Percentiles rank a stretch among this genome's conserved stretches.
These are phyloP conservation scores for Micractinium conductrix DNA, from an alignment of 139 green algal species.

Conservation along the genomic window DNA sequence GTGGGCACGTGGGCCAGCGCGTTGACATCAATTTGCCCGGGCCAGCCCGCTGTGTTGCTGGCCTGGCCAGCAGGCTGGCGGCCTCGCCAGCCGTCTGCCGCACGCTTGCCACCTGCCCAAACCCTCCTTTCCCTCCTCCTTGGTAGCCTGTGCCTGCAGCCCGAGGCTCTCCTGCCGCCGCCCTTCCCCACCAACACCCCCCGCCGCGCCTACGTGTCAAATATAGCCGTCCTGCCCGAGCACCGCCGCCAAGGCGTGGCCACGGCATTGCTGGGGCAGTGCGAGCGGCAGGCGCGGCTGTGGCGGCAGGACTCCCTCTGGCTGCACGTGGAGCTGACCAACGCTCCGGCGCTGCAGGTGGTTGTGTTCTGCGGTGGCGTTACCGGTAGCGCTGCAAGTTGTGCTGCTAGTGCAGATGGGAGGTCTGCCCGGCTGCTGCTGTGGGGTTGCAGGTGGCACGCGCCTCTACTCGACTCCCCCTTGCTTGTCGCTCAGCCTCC, in stretches of 20 bases:
- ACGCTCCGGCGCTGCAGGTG: slow-evolving; percentile 43
- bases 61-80: neutral
- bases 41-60: neutral
- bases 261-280: slow-evolving; percentile 49
- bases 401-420: neutral
- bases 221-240: slow-evolving; percentile 67
- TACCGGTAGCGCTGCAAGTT: neutral
- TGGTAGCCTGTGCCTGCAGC: neutral
- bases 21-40: neutral
- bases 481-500: neutral
- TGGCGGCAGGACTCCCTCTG: slow-evolving; percentile 59
- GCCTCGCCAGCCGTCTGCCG: neutral
- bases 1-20: neutral
- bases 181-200: slow-evolving; percentile 71
- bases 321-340: slow-evolving; percentile 67
- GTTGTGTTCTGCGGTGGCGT: neutral
- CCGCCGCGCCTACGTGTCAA: slow-evolving; percentile 66
- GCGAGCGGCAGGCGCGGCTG: slow-evolving; percentile 58
- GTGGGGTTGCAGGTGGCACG: too few relatives aligned
- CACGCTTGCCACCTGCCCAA: neutral
- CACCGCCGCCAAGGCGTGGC: slow-evolving; percentile 60
- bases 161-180: slow-evolving; percentile 71
- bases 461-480: too few relatives aligned
- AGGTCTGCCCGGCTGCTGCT: neutral
- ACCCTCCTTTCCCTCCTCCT: neutral